Base-by-base conservation (phyloP, 2,329 filamentous ascomycete species). In the Stenocarpella maydis region DNA sequence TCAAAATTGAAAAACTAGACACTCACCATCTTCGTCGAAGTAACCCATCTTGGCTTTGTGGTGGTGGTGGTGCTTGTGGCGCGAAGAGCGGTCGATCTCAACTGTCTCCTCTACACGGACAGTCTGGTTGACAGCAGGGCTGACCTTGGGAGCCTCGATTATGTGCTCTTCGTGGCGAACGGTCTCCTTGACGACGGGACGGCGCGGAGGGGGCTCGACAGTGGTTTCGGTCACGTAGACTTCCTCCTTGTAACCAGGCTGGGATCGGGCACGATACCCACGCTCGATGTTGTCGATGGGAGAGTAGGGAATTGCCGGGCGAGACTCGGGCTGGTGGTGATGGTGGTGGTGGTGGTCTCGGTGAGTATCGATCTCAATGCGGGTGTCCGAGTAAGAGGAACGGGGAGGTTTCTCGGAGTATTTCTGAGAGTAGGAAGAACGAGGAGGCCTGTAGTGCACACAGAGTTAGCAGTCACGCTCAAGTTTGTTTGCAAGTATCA, bases 271-370 rank as follows among this genome's bases (percentile, higher is more conserved):
- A 77, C 89, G 88, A 80, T 90, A 91, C 81, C 90, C 85, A 81
- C 87, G 87, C 82, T 91, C 89, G 78, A 87, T 87, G 74, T 87
- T 80, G 82, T 91, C 89, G 80, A 91, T 85, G 74, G 85, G 81
- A 75, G 77, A 77, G 75, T 84, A 79, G 43, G 68, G 64, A 77
- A 82, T 45, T 24, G 60, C 63, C 15, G 39, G 31, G 21, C 21
- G 60, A 39, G 50, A 55, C 19, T 71, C 60, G 4, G 41, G 65
- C 39, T 28, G 65, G 24, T 71, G 60, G 28, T 54, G 50, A 31
- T 63, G 81, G 72, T 82, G 79, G 77, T 83, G 81, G 73, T 58
- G 67, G 77, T 83, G 81, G 73, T 58, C 61, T 8, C 61, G 67
- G 54, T 69, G 85, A 73, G 76, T 77, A 80, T 92, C 86, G 78